Base-by-base conservation (phyloP, 2,329 filamentous ascomycete genomes). In the Talaromyces piceae region DNA sequence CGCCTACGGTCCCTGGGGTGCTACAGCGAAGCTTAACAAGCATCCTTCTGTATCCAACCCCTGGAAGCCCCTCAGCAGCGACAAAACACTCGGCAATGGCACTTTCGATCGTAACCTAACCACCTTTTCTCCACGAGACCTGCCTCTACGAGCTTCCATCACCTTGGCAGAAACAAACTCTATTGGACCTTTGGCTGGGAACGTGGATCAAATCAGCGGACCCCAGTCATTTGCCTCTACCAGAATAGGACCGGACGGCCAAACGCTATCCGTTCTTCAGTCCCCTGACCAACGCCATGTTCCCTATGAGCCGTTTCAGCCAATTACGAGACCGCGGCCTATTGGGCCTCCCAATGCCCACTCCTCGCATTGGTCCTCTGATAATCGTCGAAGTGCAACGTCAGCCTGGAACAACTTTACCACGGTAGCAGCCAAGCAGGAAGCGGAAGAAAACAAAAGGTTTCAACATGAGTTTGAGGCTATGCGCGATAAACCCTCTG, bases 51-150 rank as follows among this genome's bases (percentile, higher is more conserved):
- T 68, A 37, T 61, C 70, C 49, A 81, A 79, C 57, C 76, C 82
- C 27, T 84, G 81, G 81, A 81, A 81, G 50, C 73, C 77, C 31
- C 70, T 77, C 31, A 74, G 70, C 49, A 73, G 73, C 58, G 77
- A 80, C 55, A 75, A 77, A 58, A 77, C 78, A 23, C 73, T 84
- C 37, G 81, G 81, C 13, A 84, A 84, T 64, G 81, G 81, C 26
- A 82, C 80, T 2, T 84, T 84, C 57, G 79, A 82, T 56, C 74
- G 73, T 53, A 67, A 66, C 52, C 74, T 79, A 50, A 70, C 71
- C 28, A 72, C 73, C 37, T 77, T 76, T 50, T 69, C 77, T 43
- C 63, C 72, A 37, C 70, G 73, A 41, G 68, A 75, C 53, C 56
- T 71, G 25, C 57, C 63, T 52, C 65, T 73, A n/a, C 70, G 71